phyloP scores from a whole-genome alignment of 139 green algal genomes.

The Chlorella sp. region DNA sequence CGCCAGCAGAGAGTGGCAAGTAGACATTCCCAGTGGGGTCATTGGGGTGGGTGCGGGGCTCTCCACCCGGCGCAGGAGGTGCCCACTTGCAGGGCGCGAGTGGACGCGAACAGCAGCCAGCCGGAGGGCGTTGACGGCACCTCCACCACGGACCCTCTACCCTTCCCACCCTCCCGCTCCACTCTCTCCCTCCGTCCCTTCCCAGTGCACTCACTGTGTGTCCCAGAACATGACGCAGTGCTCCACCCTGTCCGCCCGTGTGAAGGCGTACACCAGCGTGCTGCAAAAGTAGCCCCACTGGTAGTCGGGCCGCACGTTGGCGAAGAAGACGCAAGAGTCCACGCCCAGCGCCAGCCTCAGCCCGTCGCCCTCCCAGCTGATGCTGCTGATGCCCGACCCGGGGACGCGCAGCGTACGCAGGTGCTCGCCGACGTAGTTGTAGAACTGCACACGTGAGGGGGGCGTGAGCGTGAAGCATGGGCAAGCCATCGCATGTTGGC shows the following conservation, averaged over 20 bases:
- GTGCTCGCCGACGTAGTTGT: constrained; percentile 56
- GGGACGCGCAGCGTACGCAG: constrained; percentile 67
- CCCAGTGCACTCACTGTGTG: constrained; percentile 27
- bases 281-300: constrained; percentile 69
- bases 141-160: no score
- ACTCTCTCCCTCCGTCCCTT: neutral
- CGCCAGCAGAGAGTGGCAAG: no score
- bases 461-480: no score
- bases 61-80: no score
- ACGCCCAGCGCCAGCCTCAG: constrained; percentile 64
- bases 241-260: constrained; percentile 51
- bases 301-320: constrained; percentile 55
- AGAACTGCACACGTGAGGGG: constrained; percentile 55
- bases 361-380: constrained; percentile 71
- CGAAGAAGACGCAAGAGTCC: constrained; percentile 72
- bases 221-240: constrained; percentile 78
- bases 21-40: no score
- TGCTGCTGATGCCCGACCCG: constrained; percentile 44
- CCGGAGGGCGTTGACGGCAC: no score
- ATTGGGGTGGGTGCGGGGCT: no score
- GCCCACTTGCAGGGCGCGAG: no score
- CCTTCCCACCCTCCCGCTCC: neutral
- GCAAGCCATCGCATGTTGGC: no score
- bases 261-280: constrained; percentile 76
- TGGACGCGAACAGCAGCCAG: no score